These are phyloP conservation scores for Tetrahymena malaccensis DNA, from an alignment of 73 alveolate species.

Conservation along the genomic window DNA sequence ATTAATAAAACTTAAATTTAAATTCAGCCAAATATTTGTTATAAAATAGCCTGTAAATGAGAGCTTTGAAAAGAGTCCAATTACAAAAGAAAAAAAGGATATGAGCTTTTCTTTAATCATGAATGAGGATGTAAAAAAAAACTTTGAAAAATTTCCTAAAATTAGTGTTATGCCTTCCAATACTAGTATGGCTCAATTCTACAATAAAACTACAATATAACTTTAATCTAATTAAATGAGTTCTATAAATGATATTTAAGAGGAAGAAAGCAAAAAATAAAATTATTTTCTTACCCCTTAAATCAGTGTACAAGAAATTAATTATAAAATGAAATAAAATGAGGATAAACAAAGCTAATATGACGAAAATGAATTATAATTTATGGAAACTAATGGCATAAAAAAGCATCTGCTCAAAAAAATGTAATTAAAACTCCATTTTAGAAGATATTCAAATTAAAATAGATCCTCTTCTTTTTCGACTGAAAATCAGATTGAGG, in stretches of 20 bases:
- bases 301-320: not conserved
- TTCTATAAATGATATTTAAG: not conserved
- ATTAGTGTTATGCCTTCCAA: not conserved
- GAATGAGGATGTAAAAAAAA: not conserved
- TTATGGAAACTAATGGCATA: not conserved
- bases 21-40: not conserved
- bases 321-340: not conserved
- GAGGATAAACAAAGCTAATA: not conserved
- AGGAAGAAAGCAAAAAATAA: not conserved
- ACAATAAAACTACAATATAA: too few relatives aligned
- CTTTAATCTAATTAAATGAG: too few relatives aligned
- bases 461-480: not conserved
- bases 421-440: not conserved
- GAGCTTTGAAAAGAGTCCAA: not conserved
- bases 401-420: not conserved
- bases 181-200: not conserved
- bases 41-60: not conserved
- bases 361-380: not conserved
- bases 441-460: not conserved
- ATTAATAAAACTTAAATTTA: not conserved
- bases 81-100: not conserved
- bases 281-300: not conserved
- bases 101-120: not conserved
- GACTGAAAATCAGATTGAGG: not conserved
- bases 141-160: not conserved